Base-by-base conservation (phyloP, 345 rosid species). In the Syzygium grande region DNA sequence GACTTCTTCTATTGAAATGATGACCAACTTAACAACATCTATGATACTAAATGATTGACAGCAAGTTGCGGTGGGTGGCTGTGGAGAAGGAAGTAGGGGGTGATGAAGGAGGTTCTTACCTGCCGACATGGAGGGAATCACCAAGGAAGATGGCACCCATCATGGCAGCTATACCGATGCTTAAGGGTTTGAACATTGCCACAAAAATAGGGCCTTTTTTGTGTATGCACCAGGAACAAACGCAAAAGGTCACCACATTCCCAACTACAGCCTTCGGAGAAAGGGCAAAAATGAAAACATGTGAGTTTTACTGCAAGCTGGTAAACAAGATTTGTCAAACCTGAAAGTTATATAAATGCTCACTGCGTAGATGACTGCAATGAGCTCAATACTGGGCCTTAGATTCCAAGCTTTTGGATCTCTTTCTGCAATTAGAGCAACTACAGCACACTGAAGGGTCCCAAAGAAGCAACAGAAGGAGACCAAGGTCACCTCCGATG, bases 151-250 rank as follows among this genome's bases (percentile, higher is more conserved):
- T 86, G 84, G 86, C 89, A 38, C 96, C 89, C 84, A 89, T 23
- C 4, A 94, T 86, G 54, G 93, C 95, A 84, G 96, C 95, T 88
- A 92, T 86, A 51, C 91, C 93, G 51, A 92, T 93, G 59, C 94
- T 89, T 84, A 93, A 58, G 11, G 96, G 95, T 86, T 92, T 93
- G 91, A 94, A 94, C 91, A 90, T 91, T 87, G 93, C 94, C 78
- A 94, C 95, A 80, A 94, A 94, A 30, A 93, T 90, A 7, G 96
- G 95, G 83, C 96, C 96, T 91, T 94, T 93, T 77, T 85, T 87
- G 15, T 59, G 90, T 85, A 93, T 89, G 91, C 94, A 91, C 93
- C 94, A 93, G 84, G 94, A 86, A 53, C 51, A 1, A 17, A 90
- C 88, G 29, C 52, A 65, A 61, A 15, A 90, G 38, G 91, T 85